Percentiles rank a stretch among this genome's conserved stretches.
Conservation (phyloP, 192 early-diverging fungal genomes). For the Coemansia sp. region DNA sequence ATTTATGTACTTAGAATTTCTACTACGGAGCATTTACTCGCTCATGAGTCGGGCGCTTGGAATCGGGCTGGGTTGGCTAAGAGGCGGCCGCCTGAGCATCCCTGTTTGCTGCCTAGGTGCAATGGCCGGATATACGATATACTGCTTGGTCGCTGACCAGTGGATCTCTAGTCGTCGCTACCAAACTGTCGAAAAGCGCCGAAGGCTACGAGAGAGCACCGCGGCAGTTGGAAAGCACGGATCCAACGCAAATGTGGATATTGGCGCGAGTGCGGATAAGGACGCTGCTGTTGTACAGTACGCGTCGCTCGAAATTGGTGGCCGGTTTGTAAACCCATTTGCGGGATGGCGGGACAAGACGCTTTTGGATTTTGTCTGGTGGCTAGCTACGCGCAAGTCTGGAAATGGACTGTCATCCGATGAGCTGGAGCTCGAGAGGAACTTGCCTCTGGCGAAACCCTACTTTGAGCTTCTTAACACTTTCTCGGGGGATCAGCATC, state of each 20-base stretch:
- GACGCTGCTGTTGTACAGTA: neutral
- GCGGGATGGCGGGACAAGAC: slow-evolving; percentile 56
- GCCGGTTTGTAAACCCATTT: slow-evolving; percentile 56
- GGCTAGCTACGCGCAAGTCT: slow-evolving; percentile 37
- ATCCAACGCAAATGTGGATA: neutral
- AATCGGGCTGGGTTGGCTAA: slow-evolving; percentile 42
- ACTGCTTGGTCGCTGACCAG: slow-evolving; percentile 39
- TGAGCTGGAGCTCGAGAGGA: slow-evolving; percentile 13
- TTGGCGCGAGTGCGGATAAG: neutral
- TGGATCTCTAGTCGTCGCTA: slow-evolving; percentile 37
- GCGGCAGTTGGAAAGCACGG: neutral
- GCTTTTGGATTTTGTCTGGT: slow-evolving; percentile 53
- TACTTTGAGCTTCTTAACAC: slow-evolving; percentile 36
- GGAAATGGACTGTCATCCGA: slow-evolving; percentile 51
- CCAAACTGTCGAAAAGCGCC: slow-evolving; percentile 23
- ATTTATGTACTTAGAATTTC: neutral
- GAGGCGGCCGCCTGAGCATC: slow-evolving; percentile 22
- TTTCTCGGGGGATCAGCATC: slow-evolving; percentile 6
- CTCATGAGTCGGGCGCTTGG: slow-evolving; percentile 41
- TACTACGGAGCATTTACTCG: neutral
- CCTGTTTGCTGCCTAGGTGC: slow-evolving; percentile 42
- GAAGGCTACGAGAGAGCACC: slow-evolving; percentile 1
- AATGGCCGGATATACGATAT: slow-evolving; percentile 38
- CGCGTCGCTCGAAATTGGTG: slow-evolving; percentile 44
- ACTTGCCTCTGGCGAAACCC: slow-evolving; percentile 36